Base-by-base conservation (phyloP, 2,329 filamentous ascomycete genomes). In the Cladosporium cucumerinum region DNA sequence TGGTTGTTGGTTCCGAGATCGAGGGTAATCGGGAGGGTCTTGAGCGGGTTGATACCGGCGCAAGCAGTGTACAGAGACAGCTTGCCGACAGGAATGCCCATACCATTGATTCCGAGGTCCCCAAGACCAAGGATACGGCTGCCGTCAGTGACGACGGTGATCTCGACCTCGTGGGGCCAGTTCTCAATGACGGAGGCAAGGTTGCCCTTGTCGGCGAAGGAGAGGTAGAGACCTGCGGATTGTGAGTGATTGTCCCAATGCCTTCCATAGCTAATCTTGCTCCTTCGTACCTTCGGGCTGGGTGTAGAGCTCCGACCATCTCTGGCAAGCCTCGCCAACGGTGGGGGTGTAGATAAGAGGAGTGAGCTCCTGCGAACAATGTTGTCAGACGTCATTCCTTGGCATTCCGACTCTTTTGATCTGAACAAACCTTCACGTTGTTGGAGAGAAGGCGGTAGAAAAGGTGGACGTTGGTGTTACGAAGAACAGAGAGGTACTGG, bases 31-130 rank as follows among this genome's bases (percentile, higher is more conserved):
- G 87, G 87, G 21, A 89, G 82, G 34, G 86, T 88, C 66, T 80
- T 81, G 71, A 88, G 84, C 43, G 95, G 95, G 79, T 93, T 88
- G 79, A 98, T 97, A 75, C 95, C 95, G 65, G 95, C 95, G 74
- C 94, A 96, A 54, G 90, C 93, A 66, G 92, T 97, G 85, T 99
- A 99, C 61, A 99, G 86, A 68, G 93, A 88, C 67, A 98, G 86
- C 83, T 99, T 99, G 75, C 95, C 95, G 71, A 99, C 94, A 67
- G 95, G 93, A 79, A 99, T 99, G 70, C 95, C 95, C 83, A 98
- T 96, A 74, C 95, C 95, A 79, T 97, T 97, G 70, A 99, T 89
- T 71, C 95, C 95, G 65, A 98, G 86, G 79, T 99, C 95, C 72
- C 95, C 95, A 43, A 99, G 87, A 74, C 95, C 94, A 65, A 93